These are phyloP conservation scores for Wickerhamiella kurtzmanii DNA, from an alignment of 805 yeast species.

Conservation along the genomic window DNA sequence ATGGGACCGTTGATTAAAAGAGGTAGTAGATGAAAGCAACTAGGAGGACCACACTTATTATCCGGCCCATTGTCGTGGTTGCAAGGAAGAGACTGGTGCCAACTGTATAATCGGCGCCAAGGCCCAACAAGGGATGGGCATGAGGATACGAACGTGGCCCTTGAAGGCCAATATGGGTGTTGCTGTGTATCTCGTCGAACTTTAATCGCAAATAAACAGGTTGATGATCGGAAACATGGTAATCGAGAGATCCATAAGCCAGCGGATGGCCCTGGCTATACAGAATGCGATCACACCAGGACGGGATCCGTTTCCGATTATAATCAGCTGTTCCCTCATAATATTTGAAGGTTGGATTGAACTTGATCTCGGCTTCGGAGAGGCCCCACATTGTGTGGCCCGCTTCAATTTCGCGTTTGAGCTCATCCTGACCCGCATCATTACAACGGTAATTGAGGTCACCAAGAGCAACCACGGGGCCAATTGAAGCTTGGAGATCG, in stretches of 20 bases:
- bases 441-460: constrained; percentile 69
- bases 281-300: constrained; percentile 84
- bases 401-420: constrained; percentile 29
- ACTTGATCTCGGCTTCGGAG: constrained; percentile 47
- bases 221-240: constrained; percentile 59
- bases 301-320: constrained; percentile 50
- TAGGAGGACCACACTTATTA: neutral
- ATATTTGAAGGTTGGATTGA: constrained; percentile 75
- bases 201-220: constrained; percentile 45
- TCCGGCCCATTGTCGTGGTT: neutral
- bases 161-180: neutral
- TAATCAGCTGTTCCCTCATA: constrained; percentile 36
- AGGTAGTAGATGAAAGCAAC: neutral
- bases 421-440: constrained; percentile 36
- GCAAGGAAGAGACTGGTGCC: neutral
- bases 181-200: constrained; percentile 32
- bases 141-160: neutral
- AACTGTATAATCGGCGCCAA: neutral
- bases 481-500: constrained; percentile 42
- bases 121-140: neutral
- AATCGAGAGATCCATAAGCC: constrained; percentile 36
- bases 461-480: constrained; percentile 65
- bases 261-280: constrained; percentile 35
- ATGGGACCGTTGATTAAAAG: neutral
- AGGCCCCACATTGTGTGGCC: constrained; percentile 48